Conservation (phyloP, 2,329 filamentous ascomycete species). For the Penicillium sp. region DNA sequence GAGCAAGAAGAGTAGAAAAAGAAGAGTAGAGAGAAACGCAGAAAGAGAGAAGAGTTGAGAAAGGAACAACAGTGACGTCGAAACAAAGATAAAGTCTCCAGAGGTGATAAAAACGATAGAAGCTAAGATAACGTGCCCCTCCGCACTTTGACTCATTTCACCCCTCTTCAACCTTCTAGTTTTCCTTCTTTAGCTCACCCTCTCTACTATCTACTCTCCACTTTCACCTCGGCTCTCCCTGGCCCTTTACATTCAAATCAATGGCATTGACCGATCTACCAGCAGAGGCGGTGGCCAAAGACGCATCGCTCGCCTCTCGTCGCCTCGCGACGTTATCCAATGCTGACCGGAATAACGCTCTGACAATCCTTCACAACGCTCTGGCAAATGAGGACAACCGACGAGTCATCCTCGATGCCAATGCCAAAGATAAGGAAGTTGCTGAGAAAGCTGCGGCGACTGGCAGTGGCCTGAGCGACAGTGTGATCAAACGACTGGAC, state of each 20-base stretch:
- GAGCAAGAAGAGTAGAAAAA: not conserved
- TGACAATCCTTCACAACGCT: constrained; percentile 80
- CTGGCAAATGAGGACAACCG: constrained; percentile 62
- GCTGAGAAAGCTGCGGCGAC: constrained; percentile 76
- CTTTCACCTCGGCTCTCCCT: not conserved
- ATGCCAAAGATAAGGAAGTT: constrained; percentile 75
- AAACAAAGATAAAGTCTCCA: not conserved
- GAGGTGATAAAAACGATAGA: not conserved
- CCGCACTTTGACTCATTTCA: constrained; percentile 8
- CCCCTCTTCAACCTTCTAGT: not conserved
- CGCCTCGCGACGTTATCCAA: constrained; percentile 77
- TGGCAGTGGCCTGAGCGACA: constrained; percentile 74
- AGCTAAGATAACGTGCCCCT: constrained; percentile 9
- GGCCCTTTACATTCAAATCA: not conserved
- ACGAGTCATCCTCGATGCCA: constrained; percentile 80
- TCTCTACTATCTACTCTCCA: not conserved
- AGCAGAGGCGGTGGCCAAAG: constrained; percentile 72
- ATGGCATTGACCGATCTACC: constrained; percentile 93
- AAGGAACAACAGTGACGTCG: not conserved
- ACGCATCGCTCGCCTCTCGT: constrained; percentile 80
- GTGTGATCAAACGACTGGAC: constrained; percentile 85
- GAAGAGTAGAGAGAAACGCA: not conserved
- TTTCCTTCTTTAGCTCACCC: not conserved
- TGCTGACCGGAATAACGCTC: constrained; percentile 76
- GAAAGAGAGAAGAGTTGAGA: not conserved